Evolutionary conservation across 495 filamentous ascomycete species (phyloP).

Genomic region (Talaromyces liani): DNA sequence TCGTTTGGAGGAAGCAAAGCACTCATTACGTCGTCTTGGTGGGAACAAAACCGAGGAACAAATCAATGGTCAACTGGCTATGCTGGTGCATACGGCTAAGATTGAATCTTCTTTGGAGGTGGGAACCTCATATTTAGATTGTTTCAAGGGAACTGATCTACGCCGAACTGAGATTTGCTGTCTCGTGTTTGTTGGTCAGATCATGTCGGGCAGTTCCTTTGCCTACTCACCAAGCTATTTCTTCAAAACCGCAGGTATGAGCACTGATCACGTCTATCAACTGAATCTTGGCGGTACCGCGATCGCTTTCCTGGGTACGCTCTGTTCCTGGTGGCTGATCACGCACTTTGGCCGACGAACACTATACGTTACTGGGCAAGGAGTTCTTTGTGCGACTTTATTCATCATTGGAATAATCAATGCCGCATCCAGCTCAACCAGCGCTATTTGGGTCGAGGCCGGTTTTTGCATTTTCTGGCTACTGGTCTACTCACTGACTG

Average conservation of each 20-base stretch:
- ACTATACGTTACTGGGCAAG: conserved; percentile 46
- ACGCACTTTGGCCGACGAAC: conserved; percentile 41
- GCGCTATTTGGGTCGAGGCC: conserved; percentile 29
- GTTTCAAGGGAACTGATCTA: conserved; percentile 35
- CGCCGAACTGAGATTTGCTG: conserved; percentile 38
- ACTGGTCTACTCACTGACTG: conserved; percentile 57
- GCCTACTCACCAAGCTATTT: conserved; percentile 57
- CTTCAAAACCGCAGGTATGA: conserved; percentile 53
- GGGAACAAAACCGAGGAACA: conserved; percentile 41
- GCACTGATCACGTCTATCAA: conserved; percentile 28
- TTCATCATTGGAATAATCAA: conserved; percentile 59
- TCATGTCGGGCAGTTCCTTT: conserved; percentile 23
- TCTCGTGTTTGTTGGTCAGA: conserved; percentile 38
- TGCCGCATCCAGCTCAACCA: conserved; percentile 33
- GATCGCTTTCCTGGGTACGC: conserved; percentile 21
- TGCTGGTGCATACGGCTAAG: conserved; percentile 55
- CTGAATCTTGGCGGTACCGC: conserved; percentile 20
- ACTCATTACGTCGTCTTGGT: conserved; percentile 31
- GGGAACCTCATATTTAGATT: conserved; percentile 34
- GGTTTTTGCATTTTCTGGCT: conserved; percentile 60
- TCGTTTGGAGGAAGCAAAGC: conserved; percentile 35
- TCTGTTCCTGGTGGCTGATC: conserved; percentile 22
- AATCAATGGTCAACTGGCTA: conserved; percentile 40
- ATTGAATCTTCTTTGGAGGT: conserved; percentile 51
- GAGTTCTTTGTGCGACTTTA: conserved; percentile 37